A percentile compares a stretch with the other conserved stretches of the same genome.
These are phyloP conservation scores for Cladorrhinum samala DNA, from an alignment of 495 filamentous ascomycete species.

Conservation along the genomic window DNA sequence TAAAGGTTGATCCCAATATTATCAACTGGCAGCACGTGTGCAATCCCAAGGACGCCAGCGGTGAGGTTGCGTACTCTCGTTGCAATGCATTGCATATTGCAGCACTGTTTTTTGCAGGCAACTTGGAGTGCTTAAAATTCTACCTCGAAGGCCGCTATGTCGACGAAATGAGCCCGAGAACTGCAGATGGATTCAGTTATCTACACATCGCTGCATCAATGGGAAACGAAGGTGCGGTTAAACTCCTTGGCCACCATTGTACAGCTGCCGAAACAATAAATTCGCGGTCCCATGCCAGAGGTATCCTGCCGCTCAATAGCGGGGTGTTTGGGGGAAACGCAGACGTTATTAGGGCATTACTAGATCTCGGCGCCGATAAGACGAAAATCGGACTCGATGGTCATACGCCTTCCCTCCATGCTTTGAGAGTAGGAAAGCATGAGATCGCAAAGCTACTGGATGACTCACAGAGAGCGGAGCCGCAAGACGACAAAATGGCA, in stretches of 20 bases:
- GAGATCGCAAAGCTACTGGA: not conserved
- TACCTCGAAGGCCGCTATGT: not conserved
- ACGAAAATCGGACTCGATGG: not conserved
- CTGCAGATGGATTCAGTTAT: not conserved
- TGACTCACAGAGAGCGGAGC: not conserved
- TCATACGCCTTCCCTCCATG: not conserved
- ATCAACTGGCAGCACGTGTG: not conserved
- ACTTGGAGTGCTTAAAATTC: not conserved
- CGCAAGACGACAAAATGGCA: not conserved
- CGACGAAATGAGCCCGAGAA: not conserved
- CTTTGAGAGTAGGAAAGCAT: not conserved
- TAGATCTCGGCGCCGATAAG: not conserved
- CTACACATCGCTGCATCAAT: not conserved
- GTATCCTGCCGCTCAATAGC: not conserved
- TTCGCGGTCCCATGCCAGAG: not conserved
- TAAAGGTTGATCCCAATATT: not conserved
- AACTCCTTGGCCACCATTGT: not conserved
- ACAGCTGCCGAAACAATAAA: not conserved
- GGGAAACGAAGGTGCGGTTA: not conserved
- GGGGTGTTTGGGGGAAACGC: not conserved
- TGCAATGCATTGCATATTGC: not conserved
- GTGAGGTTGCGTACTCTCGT: not conserved
- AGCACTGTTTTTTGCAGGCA: not conserved
- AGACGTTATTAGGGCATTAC: not conserved
- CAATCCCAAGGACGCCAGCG: not conserved